A percentile compares a stretch with the other conserved stretches of the same genome.
Evolutionary conservation across 1,139 yeast species (phyloP).

Genomic region (Taphrina flavorubra): DNA sequence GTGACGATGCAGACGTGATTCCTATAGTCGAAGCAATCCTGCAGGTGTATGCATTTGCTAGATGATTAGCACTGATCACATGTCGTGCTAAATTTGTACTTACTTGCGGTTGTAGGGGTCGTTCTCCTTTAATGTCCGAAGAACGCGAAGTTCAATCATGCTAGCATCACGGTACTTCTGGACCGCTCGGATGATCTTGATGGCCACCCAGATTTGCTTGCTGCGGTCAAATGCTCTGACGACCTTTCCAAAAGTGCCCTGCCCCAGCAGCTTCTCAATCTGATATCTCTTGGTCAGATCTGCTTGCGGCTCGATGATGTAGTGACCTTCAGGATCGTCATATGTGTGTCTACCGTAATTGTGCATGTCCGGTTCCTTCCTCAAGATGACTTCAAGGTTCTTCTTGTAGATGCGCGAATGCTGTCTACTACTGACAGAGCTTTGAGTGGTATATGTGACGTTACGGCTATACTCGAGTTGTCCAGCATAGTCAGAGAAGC

Average conservation of each 20-base stretch:
- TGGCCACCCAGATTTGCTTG: slow-evolving; percentile 74
- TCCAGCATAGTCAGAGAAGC: slow-evolving; percentile 9
- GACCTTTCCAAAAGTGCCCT: slow-evolving; percentile 97
- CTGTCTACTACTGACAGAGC: slow-evolving; percentile 23
- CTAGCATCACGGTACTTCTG: slow-evolving; percentile 58
- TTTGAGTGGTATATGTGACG: slow-evolving; percentile 14
- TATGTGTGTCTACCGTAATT: slow-evolving; percentile 2
- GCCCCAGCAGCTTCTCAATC: slow-evolving; percentile 65
- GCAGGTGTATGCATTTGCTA: slow-evolving; percentile 62
- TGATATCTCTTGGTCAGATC: slow-evolving; percentile 52
- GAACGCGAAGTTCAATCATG: slow-evolving; percentile 66
- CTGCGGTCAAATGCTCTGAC: slow-evolving; percentile 60
- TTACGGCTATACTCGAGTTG: slow-evolving; percentile 17
- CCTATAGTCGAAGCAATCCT: slow-evolving; percentile 90
- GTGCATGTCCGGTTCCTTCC: slow-evolving; percentile 26
- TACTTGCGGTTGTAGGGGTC: slow-evolving; percentile 66
- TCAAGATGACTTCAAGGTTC: slow-evolving; percentile 19
- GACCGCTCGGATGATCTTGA: slow-evolving; percentile 73
- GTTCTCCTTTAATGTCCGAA: slow-evolving; percentile 73
- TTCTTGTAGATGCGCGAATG: slow-evolving; percentile 16
- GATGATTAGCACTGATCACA: not conserved
- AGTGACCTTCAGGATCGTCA: slow-evolving; percentile 56
- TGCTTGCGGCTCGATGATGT: slow-evolving; percentile 51
- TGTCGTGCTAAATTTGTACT: not conserved
- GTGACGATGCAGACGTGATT: slow-evolving; percentile 96